phyloP scores from a whole-genome alignment of 441 rosid species.

The Eruca vesicaria region DNA sequence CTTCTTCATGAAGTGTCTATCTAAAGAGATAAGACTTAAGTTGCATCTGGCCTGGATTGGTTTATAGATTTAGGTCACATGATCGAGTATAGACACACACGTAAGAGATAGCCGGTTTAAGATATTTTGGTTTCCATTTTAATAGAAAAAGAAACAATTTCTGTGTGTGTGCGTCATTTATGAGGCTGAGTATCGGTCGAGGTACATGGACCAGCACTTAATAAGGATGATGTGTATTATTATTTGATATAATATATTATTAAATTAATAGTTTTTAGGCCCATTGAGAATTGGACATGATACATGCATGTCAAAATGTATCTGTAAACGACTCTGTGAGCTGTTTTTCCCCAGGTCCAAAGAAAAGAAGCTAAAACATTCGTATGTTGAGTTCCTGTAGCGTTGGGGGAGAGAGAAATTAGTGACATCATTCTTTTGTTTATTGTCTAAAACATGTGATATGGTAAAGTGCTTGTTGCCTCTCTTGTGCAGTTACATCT shows the following conservation, averaged over 20 bases:
- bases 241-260: not conserved
- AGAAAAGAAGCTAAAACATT: not conserved
- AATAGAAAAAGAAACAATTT: not conserved
- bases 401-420: slow-evolving; percentile 14
- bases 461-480: not conserved
- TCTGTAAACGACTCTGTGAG: slow-evolving; percentile 17
- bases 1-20: not conserved
- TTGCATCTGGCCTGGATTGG: not conserved
- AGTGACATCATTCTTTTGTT: not conserved
- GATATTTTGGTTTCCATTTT: slow-evolving; percentile 17
- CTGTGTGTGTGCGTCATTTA: not conserved
- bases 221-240: not conserved
- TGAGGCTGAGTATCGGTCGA: slow-evolving; percentile 19
- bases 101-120: not conserved
- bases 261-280: not conserved
- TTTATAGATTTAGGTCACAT: not conserved
- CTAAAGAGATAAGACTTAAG: not conserved
- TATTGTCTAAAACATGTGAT: not conserved
- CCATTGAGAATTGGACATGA: not conserved
- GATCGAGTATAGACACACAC: not conserved
- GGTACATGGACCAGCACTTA: slow-evolving; percentile 26
- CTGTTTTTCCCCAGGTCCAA: slow-evolving; percentile 11
- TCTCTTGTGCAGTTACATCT: not conserved
- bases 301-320: slow-evolving; percentile 1
- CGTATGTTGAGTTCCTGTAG: not conserved